phyloP scores from a whole-genome alignment of 2,329 filamentous ascomycete species.

The Metarhizium brunneum region DNA sequence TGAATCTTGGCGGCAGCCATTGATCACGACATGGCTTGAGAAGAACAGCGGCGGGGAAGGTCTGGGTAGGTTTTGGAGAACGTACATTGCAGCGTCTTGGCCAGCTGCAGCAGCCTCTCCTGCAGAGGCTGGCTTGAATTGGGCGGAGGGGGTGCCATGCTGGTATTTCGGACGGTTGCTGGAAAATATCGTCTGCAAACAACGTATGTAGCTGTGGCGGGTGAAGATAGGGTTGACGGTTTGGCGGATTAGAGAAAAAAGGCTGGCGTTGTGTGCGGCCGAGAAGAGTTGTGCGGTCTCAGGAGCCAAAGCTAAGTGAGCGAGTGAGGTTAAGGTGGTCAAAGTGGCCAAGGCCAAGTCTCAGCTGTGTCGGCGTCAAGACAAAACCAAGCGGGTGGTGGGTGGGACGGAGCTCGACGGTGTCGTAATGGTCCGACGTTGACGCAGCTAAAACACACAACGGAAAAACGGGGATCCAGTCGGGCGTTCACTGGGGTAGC shows the following conservation, averaged over 20 bases:
- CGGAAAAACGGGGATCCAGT: not conserved
- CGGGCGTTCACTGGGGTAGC: not conserved
- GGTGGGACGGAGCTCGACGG: not conserved
- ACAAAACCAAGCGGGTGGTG: not conserved
- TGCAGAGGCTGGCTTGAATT: slow-evolving; percentile 58
- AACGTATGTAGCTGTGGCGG: not conserved
- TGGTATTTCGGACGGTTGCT: not conserved
- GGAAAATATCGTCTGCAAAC: not conserved
- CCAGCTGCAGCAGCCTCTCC: slow-evolving; percentile 68
- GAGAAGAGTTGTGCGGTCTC: not conserved
- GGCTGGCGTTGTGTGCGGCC: not conserved
- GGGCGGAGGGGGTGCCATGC: slow-evolving; percentile 52
- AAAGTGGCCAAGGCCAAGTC: not conserved
- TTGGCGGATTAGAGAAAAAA: not conserved
- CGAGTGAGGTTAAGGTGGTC: not conserved
- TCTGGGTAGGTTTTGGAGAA: slow-evolving; percentile 18
- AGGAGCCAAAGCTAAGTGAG: not conserved
- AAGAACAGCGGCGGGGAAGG: not conserved
- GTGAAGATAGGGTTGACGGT: not conserved
- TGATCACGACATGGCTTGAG: not conserved
- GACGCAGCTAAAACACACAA: not conserved
- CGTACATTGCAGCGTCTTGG: slow-evolving; percentile 86
- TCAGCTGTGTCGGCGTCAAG: not conserved
- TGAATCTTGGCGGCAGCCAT: not conserved
- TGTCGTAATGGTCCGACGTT: not conserved